A percentile compares a stretch with the other conserved stretches of the same genome.
Conservation (phyloP, 2,329 filamentous ascomycete species). For the Cercospora beticola region DNA sequence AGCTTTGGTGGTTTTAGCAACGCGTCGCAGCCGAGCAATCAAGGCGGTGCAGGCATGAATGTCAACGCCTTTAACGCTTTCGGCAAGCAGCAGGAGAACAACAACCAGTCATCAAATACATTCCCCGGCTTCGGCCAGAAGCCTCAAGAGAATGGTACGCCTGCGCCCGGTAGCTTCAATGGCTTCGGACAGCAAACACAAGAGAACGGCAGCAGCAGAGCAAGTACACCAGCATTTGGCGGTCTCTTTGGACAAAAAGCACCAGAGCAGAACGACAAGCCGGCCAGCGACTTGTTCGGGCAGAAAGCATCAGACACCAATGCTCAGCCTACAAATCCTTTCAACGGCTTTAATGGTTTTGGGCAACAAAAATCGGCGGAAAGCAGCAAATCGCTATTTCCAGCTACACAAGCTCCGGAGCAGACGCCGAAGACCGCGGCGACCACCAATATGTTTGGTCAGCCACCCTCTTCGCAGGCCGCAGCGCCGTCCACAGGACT, state of each 20-base stretch:
- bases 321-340: neutral
- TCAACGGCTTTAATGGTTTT: constrained; percentile 1
- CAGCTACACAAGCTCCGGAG: constrained; percentile 10
- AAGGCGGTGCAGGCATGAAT: constrained; percentile 13
- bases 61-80: constrained; percentile 9
- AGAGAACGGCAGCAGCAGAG: constrained; percentile 14
- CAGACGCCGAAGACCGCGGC: constrained; percentile 4
- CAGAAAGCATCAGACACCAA: constrained; percentile 7
- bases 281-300: constrained; percentile 5
- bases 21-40: constrained; percentile 17
- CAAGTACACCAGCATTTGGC: constrained; percentile 18
- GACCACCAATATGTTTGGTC: constrained; percentile 16
- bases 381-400: constrained; percentile 14
- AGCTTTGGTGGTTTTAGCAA: constrained; percentile 25
- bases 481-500: constrained; percentile 7
- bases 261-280: constrained; percentile 11
- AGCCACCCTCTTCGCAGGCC: constrained; percentile 14
- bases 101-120: constrained; percentile 6
- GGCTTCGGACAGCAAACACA: constrained; percentile 7
- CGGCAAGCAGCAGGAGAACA: constrained; percentile 8
- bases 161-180: constrained; percentile 10
- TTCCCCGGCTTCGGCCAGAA: constrained; percentile 22
- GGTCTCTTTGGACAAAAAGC: constrained; percentile 17
- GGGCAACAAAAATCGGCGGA: constrained; percentile 16
- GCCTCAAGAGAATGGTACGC: constrained; percentile 16